These are phyloP conservation scores for Discostella pseudostelligera DNA, from an alignment of 108 stramenopile genomes.

Conservation along the genomic window DNA sequence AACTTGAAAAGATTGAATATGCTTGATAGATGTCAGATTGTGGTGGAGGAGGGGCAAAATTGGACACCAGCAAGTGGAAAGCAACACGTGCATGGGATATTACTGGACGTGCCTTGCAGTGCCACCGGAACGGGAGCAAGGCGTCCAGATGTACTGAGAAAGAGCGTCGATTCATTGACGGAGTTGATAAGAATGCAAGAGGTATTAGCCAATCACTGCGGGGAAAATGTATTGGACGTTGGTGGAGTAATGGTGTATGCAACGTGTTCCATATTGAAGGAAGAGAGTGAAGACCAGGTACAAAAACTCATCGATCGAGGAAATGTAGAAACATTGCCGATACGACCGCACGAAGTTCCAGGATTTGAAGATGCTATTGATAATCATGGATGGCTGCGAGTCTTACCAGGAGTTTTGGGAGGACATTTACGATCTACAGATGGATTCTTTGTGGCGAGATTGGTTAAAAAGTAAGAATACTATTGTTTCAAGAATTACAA, in stretches of 20 bases:
- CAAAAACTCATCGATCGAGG: constrained; percentile 52
- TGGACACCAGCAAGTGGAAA: constrained; percentile 43
- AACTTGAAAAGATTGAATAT: constrained; percentile 61
- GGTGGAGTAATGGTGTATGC: constrained; percentile 82
- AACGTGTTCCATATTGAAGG: constrained; percentile 72
- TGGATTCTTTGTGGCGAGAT: constrained; percentile 82
- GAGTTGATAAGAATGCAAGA: constrained; percentile 59
- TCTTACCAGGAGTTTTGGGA: constrained; percentile 62
- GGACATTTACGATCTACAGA: constrained; percentile 57
- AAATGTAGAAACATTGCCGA: constrained; percentile 54
- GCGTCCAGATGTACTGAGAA: constrained; percentile 75
- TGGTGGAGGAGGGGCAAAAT: constrained; percentile 63
- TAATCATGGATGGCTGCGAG: constrained; percentile 74
- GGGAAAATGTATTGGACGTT: constrained; percentile 53
- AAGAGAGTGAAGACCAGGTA: constrained; percentile 81
- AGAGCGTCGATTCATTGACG: constrained; percentile 28
- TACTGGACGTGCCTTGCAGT: constrained; percentile 80
- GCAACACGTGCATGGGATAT: constrained; percentile 49
- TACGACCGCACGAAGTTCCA: constrained; percentile 65
- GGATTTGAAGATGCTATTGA: constrained; percentile 80
- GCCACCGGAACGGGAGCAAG: constrained; percentile 78
- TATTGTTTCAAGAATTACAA: no score
- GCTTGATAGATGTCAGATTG: constrained; percentile 51
- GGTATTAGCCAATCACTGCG: constrained; percentile 59
- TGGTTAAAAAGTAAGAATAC: constrained; percentile 30